These are phyloP conservation scores for Henckelia pumila DNA, from an alignment of 257 asterid genomes.

Conservation along the genomic window DNA sequence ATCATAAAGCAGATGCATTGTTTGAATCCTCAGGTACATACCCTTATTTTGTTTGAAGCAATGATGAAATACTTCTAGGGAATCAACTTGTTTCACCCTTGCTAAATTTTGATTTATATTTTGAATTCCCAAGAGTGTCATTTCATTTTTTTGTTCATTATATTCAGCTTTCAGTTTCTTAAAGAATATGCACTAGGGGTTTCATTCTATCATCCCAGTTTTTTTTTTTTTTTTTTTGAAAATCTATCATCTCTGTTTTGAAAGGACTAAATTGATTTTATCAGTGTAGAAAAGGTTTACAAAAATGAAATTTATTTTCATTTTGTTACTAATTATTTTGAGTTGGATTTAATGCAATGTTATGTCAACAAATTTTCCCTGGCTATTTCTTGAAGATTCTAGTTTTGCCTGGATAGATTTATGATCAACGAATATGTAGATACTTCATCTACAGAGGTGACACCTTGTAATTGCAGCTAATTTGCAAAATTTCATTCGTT, in stretches of 20 bases:
- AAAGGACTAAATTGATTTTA: background rate
- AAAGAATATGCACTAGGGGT: background rate
- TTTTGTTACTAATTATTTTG: background rate
- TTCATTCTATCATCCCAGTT: background rate
- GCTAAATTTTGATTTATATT: too few relatives aligned
- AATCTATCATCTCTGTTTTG: conserved; percentile 6
- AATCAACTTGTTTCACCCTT: background rate
- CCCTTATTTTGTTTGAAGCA: conserved; percentile 17
- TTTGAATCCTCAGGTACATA: conserved; percentile 86
- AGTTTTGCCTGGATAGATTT: background rate
- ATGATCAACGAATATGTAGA: background rate
- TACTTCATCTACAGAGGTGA: background rate
- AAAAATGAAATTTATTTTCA: background rate
- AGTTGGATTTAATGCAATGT: background rate
- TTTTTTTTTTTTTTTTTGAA: background rate
- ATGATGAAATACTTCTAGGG: conserved; percentile 7
- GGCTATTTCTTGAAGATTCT: conserved; percentile 1
- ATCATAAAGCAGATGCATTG: conserved; percentile 62
- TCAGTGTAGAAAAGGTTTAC: background rate
- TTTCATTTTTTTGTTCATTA: too few relatives aligned
- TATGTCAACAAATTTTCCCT: background rate
- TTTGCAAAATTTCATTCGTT: conserved; percentile 25
- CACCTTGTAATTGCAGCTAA: conserved; percentile 7
- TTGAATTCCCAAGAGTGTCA: too few relatives aligned
- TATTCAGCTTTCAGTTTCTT: background rate